Conservation (phyloP, 305 asterid genomes). For the Solanum hybrid region DNA sequence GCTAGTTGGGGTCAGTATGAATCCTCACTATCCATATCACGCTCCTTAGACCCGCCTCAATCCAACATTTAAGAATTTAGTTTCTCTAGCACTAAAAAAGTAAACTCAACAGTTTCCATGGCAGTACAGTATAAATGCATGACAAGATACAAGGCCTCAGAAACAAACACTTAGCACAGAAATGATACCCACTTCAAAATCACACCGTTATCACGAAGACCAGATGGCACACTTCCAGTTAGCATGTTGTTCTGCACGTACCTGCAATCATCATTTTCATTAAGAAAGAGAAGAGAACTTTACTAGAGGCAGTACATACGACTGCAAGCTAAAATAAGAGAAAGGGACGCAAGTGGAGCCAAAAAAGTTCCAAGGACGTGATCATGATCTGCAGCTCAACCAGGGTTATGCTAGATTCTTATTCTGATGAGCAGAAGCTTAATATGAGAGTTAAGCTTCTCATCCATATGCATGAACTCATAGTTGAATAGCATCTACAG, state of each 20-base stretch:
- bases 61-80: not conserved
- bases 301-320: not conserved
- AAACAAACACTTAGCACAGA: not conserved
- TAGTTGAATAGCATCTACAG: not conserved
- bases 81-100: not conserved
- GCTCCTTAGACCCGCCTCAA: not conserved
- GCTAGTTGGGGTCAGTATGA: not conserved
- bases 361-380: not conserved
- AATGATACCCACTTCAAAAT: constrained; percentile 57
- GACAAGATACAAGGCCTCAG: not conserved
- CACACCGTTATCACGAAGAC: constrained; percentile 53
- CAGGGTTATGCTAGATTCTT: not conserved
- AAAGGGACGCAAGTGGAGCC: not conserved
- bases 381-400: not conserved
- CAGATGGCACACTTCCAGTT: constrained; percentile 64
- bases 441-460: not conserved
- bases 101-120: not conserved
- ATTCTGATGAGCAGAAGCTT: not conserved
- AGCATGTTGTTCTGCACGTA: constrained; percentile 74
- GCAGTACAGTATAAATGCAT: not conserved
- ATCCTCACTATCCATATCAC: not conserved
- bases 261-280: constrained; percentile 35
- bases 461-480: not conserved
- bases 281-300: not conserved
- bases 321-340: not conserved